Evolutionary conservation across 169 alveolate species (phyloP), one percentile per base, ranked within the genome.

Genomic region (Theileria sp.): DNA sequence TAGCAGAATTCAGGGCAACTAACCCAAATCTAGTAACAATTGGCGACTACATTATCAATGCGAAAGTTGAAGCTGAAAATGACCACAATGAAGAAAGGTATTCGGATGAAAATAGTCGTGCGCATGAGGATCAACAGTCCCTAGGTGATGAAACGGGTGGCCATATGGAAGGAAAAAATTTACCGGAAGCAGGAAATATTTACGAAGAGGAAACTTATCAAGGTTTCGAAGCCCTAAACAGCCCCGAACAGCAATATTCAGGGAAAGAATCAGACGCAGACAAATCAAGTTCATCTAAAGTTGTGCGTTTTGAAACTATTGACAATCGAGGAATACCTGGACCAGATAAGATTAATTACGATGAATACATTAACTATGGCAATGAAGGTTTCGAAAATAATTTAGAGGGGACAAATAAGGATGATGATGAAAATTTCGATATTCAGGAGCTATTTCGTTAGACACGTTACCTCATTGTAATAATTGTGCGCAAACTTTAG

Each of bases 1-100:
- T 79, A n/a, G 86, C 86, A 1, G 86, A 68, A 50, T 51, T 51
- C 17, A 66, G 86, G 44, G 79, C 86, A 3, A 68, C 15, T 66
- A 79, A 79, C 74, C 79, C 86, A 2, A 19, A 30, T n/a, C 65
- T 79, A 12, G 72, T 77, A 49, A 76, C 74, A 56, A 68, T 79
- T 58, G 79, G 72, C 17, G 70, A 79, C 79, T 79, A 69, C 73
- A 50, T 79, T 38, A 7, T 58, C 32, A 58, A 25, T 17, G 67
- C 13, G 36, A 58, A 5, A 17, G 8, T 6, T 9, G 67, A 58
- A 58, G 34, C 36, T 25, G 26, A 58, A 10, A 25, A 58, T 21
- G 67, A 8, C 67, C 13, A 19, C 13, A 8, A 58, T 8, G 67
- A 58, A 10, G 17, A 8, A 44, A 2, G 8, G 3, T 44, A 44